Conservation (phyloP, 306 rosid genomes). For the Hippophae tibetana region DNA sequence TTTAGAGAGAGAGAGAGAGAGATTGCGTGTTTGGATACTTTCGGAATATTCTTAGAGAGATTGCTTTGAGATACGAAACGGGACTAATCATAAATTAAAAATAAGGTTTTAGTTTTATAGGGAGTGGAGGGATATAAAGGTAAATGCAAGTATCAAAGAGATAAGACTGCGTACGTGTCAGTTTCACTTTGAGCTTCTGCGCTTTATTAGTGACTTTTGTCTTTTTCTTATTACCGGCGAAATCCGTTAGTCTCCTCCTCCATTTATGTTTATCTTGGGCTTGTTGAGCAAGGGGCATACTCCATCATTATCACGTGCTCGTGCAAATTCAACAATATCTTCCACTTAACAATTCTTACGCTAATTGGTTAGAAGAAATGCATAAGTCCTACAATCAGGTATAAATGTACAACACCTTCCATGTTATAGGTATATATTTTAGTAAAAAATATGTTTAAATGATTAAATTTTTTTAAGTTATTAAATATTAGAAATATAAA, state of each 20-base stretch:
- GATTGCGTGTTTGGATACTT: background rate
- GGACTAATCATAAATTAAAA: background rate
- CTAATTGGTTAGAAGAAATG: too few species aligned
- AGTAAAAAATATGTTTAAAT: too few species aligned
- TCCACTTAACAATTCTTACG: too few species aligned
- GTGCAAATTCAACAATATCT: too few species aligned
- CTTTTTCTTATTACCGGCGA: slow-evolving; percentile 15
- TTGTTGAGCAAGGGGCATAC: too few species aligned
- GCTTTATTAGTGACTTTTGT: slow-evolving; percentile 24
- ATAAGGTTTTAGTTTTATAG: slow-evolving; percentile 9
- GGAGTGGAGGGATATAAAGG: slow-evolving; percentile 7
- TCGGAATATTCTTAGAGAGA: background rate
- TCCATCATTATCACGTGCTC: too few species aligned
- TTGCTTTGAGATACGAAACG: background rate
- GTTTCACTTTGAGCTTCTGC: background rate
- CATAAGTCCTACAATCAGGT: too few species aligned
- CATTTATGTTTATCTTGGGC: too few species aligned
- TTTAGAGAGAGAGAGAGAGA: slow-evolving; percentile 8
- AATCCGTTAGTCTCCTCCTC: slow-evolving; percentile 13
- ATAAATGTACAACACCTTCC: too few species aligned
- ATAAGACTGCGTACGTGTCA: slow-evolving; percentile 54
- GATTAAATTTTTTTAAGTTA: too few species aligned
- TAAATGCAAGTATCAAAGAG: slow-evolving; percentile 24
- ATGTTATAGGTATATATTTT: too few species aligned
- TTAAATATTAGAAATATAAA: too few species aligned